Evolutionary conservation across 2,329 filamentous ascomycete genomes (phyloP).

Genomic region (Xylaria sp.): DNA sequence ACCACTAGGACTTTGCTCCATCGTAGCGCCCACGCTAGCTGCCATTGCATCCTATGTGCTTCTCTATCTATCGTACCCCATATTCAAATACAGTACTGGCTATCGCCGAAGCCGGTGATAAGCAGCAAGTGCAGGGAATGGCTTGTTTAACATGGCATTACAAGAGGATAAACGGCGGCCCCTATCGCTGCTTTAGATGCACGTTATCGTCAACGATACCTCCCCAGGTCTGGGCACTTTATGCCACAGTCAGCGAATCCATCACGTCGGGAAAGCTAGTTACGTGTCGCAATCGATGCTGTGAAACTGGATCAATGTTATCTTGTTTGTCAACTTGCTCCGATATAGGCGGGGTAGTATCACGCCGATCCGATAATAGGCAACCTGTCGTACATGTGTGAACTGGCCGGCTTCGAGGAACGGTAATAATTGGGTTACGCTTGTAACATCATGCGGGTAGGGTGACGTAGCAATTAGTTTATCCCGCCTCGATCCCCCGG

Average conservation of each 20-base stretch:
- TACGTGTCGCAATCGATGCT: constrained; percentile 13
- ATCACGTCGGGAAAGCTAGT: background rate
- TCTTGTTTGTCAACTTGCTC: constrained; percentile 1
- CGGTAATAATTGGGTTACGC: background rate
- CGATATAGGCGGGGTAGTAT: constrained; percentile 12
- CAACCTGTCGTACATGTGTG: background rate
- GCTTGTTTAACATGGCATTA: constrained; percentile 4
- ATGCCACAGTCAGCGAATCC: background rate
- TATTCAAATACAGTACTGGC: background rate
- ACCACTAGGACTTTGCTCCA: background rate
- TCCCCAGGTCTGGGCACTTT: background rate
- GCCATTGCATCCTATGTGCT: background rate
- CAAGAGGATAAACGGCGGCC: background rate
- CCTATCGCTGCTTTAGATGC: constrained; percentile 22
- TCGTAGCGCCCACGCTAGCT: background rate
- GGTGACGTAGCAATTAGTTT: constrained; percentile 19
- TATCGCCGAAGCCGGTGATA: constrained; percentile 31
- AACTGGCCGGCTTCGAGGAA: constrained; percentile 7
- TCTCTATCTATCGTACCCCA: constrained; percentile 4
- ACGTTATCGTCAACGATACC: constrained; percentile 2
- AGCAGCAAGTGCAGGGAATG: too few species aligned
- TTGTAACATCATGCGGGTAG: constrained; percentile 3
- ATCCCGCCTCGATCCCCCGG: background rate
- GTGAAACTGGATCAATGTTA: constrained; percentile 5
- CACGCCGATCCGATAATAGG: constrained; percentile 19